Base-by-base conservation (phyloP, 2,329 filamentous ascomycete species). In the Fusarium denticulatum region DNA sequence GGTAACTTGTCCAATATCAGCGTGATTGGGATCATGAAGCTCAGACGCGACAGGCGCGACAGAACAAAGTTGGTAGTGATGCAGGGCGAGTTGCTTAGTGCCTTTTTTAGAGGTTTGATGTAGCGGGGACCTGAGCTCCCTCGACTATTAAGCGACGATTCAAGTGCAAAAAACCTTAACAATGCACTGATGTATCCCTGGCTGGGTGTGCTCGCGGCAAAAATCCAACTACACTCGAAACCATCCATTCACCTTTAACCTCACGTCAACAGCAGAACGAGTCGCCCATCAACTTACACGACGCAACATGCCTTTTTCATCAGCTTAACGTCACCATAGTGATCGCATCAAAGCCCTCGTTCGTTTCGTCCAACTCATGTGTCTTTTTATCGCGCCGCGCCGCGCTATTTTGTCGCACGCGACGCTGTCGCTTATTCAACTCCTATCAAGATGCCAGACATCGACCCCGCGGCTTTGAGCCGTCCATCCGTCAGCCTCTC, bases 391-490 rank as follows among this genome's bases (percentile, higher is more conserved):
- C 80, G 80, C 83, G 80, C 80, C 80, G 84, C 83, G 84, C 84
- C 81, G 84, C 82, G 84, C 84, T 81, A 73, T 71, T 80, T 77
- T 79, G 81, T 81, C 81, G 84, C 83, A 83, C 85, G 86, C 87
- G 86, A 86, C 85, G 76, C 75, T 69, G 77, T 76, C 78, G 75
- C 74, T 79, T 75, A 77, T 72, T 72, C 77, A 70, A 72, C 74
- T 73, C 71, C 63, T 69, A 70, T 76, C 78, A 79, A 78, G 74
- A 92, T 92, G 90, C 90, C 90, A 78, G 90, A 92, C 83, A 92
- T 92, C 83, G 90, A 92, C 85, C 90, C 90, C 79, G 89, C 90
- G 84, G 90, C 90, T 73, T 82, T 92, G 78, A 91, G 89, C 85
- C 89, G 90, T 78, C 88, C 89, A 70, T 83, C 89, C 53, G 81